A percentile compares a stretch with the other conserved stretches of the same genome.
Evolutionary conservation across 169 alveolate species (phyloP).

Genomic region (Perkinsus chesapeaki): DNA sequence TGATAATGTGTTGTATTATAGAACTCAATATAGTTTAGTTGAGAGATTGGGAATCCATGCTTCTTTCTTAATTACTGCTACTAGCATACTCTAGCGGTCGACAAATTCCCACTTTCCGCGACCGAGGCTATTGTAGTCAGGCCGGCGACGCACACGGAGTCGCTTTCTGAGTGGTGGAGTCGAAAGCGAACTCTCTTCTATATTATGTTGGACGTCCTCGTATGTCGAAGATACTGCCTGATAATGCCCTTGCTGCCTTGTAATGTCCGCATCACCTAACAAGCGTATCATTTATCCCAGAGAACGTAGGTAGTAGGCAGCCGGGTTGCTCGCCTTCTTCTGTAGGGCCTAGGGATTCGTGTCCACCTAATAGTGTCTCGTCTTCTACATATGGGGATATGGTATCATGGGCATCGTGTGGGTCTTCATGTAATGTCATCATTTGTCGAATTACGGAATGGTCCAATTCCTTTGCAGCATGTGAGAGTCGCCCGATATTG

Average conservation of each 20-base stretch:
- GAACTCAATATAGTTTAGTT: background rate
- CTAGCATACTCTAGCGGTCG: background rate
- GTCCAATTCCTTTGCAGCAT: background rate
- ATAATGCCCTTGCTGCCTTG: background rate
- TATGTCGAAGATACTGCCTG: background rate
- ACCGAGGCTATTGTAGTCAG: background rate
- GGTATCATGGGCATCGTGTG: too few species aligned
- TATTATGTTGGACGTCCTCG: background rate
- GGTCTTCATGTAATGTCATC: background rate
- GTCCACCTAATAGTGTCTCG: too few species aligned
- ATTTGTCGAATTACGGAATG: background rate
- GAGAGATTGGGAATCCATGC: background rate
- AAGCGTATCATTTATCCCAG: too few species aligned
- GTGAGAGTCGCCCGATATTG: background rate
- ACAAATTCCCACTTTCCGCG: background rate
- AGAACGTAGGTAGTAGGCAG: too few species aligned
- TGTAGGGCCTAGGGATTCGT: too few species aligned
- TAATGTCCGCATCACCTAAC: too few species aligned
- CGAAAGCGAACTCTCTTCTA: background rate
- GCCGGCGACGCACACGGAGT: background rate
- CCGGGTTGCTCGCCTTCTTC: too few species aligned
- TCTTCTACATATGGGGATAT: too few species aligned
- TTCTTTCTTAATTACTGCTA: background rate
- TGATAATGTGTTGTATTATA: too few species aligned
- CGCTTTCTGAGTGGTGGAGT: background rate